Evolutionary conservation across 2,329 filamentous ascomycete species (phyloP), one percentile per base, ranked within the genome.

Genomic region (Penicillium olsonii): DNA sequence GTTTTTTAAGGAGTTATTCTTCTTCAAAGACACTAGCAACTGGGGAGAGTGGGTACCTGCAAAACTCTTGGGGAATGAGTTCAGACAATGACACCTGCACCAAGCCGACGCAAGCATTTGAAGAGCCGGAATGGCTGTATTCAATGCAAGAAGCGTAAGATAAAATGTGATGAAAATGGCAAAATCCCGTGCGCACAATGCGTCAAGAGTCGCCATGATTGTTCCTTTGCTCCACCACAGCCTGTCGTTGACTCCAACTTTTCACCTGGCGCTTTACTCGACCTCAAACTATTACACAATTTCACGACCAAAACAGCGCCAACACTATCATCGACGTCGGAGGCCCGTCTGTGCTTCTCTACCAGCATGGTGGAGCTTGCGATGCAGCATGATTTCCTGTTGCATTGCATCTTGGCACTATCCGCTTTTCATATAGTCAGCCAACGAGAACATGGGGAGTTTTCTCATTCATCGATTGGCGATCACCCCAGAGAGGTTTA

Each of bases 71-170:
- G 18, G 33, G 18, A 8, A 39, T 26, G 37, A 24, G 20, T 26
- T 12, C 29, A 18, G 24, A 42, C 18, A 24, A 31, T 42, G 29
- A 42, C 29, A 4, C 31, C 40, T 34, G 29, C 27, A 34, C 40
- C 29, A 24, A 42, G 27, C 14, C 40, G 29, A 42, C 40, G 40
- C 18, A 42, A 42, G 40, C 40, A 42, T 24, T 19, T 42, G 19
- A 42, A 42, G 40, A 42, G 40, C 40, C 40, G 40, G 12, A 42
- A 35, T 15, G 40, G 40, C 27, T 42, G 40, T 42, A 34, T 24
- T 11, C 29, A 42, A 19, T 42, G 29, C 40, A 42, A 42, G 29
- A 42, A 34, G 19, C 40, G 40, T 14, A 42, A 35, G 31, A 34
- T 34, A 42, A 42, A 42, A 42, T 42, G 40, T 19, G 40, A 34